phyloP scores from a whole-genome alignment of 2,329 filamentous ascomycete genomes.

The Hymenotorrendiella dingleyae region DNA sequence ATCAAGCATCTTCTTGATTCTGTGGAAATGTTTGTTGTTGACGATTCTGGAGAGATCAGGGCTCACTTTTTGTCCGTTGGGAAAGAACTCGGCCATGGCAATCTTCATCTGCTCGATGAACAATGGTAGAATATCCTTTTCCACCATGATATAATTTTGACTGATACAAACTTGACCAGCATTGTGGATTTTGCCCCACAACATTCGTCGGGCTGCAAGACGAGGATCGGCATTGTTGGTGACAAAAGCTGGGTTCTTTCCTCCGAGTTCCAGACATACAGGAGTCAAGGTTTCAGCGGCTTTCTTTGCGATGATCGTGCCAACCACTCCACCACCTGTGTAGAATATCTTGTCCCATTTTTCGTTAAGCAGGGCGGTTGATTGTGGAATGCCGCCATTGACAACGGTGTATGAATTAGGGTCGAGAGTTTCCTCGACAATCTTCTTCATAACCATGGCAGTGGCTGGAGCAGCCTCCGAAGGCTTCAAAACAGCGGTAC shows the following conservation, averaged over 20 bases:
- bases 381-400: conserved; percentile 77
- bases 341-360: conserved; percentile 99
- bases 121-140: conserved; percentile 62
- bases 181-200: conserved; percentile 85
- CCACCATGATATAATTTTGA: conserved; percentile 86
- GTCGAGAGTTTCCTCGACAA: conserved; percentile 73
- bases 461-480: conserved; percentile 74
- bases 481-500: conserved; percentile 85
- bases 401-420: conserved; percentile 68
- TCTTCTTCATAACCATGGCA: conserved; percentile 72
- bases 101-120: conserved; percentile 72
- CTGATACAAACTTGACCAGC: conserved; percentile 88
- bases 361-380: conserved; percentile 72
- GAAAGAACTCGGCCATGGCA: conserved; percentile 72
- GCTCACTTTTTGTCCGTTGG: conserved; percentile 71
- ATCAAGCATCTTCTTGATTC: conserved; percentile 90
- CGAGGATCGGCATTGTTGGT: conserved; percentile 75
- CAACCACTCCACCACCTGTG: conserved; percentile 74
- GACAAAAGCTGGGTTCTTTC: conserved; percentile 85
- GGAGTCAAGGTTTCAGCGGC: conserved; percentile 86
- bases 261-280: conserved; percentile 83
- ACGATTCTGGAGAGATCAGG: conserved; percentile 75
- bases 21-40: conserved; percentile 71
- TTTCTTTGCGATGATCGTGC: conserved; percentile 82
- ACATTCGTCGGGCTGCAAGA: conserved; percentile 73